phyloP scores from a whole-genome alignment of 2,329 filamentous ascomycete species.

The Penicillium sclerotiorum region DNA sequence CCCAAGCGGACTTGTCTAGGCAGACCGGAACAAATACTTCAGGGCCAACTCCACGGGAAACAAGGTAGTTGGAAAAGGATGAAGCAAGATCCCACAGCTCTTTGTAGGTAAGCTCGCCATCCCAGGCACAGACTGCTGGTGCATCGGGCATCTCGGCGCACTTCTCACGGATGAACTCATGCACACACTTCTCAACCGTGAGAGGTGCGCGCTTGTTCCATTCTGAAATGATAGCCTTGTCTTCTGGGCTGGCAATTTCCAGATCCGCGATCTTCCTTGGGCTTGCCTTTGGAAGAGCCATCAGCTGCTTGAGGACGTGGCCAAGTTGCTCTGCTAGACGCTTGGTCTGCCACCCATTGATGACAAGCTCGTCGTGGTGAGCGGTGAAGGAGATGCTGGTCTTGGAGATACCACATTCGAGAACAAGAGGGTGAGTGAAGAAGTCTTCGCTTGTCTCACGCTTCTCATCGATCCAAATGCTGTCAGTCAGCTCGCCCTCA shows the following conservation, averaged over 20 bases:
- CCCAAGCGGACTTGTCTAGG: slow-evolving; percentile 39
- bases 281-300: slow-evolving; percentile 26
- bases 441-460: slow-evolving; percentile 62
- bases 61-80: slow-evolving; percentile 34
- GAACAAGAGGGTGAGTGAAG: slow-evolving; percentile 64
- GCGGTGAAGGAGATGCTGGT: slow-evolving; percentile 62
- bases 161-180: slow-evolving; percentile 36
- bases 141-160: slow-evolving; percentile 28
- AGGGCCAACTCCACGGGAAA: slow-evolving; percentile 34
- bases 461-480: slow-evolving; percentile 34
- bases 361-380: slow-evolving; percentile 65
- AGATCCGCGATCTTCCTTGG: slow-evolving; percentile 29
- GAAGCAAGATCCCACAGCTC: slow-evolving; percentile 34
- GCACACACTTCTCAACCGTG: slow-evolving; percentile 32
- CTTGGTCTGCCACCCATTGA: slow-evolving; percentile 56
- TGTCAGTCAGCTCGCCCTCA: slow-evolving; percentile 25
- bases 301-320: slow-evolving; percentile 38
- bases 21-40: slow-evolving; percentile 38
- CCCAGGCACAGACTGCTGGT: slow-evolving; percentile 39
- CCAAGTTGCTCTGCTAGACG: slow-evolving; percentile 57
- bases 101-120: slow-evolving; percentile 36
- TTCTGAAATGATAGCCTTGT: slow-evolving; percentile 33
- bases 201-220: slow-evolving; percentile 36
- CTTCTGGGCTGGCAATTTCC: slow-evolving; percentile 36
- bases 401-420: slow-evolving; percentile 63